Evolutionary conservation across 805 yeast genomes (phyloP), one percentile per base, ranked within the genome.

Genomic region (Starmera pachycereana): DNA sequence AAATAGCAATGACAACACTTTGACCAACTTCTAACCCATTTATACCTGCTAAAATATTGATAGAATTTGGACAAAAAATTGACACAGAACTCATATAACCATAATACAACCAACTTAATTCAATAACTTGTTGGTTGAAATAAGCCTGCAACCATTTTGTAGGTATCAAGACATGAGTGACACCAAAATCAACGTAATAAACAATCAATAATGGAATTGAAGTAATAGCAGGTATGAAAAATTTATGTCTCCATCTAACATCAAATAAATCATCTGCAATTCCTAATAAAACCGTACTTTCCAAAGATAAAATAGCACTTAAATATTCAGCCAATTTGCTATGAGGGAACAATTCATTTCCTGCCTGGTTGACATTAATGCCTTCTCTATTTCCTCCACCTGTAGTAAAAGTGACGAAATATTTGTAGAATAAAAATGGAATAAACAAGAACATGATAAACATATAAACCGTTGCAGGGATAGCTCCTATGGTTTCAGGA

Each of bases 21-120:
- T 92, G 98, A 25, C 97, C 97, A 11, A 89, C 97, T 62, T 92
- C 99, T 34, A 92, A 67, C 0, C 99, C 99, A 58, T 92, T 92
- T 36, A 92, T 76, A 6, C 99, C 99, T 0, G 99, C 99, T 28
- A 89, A 66, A 39, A 92, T 92, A 57, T 92, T 92, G 59, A 92
- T 88, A 10, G 97, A 86, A 57, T 92, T 90, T 19, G 99, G 97
- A 52, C 96, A 83, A 56, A 92, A 92, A 32, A 92, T 90, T 3
- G 95, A 81, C 43, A 92, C 77, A 0, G 95, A 71, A 0, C 82
- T 86, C 98, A 92, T 92, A 64, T 92, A 92, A 12, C 64, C 63
- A 58, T 92, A 92, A 65, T 92, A 92, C 25, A 85, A 60, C 13
- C 68, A 57, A 4, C 96, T 95, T 41, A 92, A 65, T 58, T 92